Evolutionary conservation across 129 eudicot genomes (phyloP), one percentile per base, ranked within the genome.

Genomic region (Saussurea involucrata): DNA sequence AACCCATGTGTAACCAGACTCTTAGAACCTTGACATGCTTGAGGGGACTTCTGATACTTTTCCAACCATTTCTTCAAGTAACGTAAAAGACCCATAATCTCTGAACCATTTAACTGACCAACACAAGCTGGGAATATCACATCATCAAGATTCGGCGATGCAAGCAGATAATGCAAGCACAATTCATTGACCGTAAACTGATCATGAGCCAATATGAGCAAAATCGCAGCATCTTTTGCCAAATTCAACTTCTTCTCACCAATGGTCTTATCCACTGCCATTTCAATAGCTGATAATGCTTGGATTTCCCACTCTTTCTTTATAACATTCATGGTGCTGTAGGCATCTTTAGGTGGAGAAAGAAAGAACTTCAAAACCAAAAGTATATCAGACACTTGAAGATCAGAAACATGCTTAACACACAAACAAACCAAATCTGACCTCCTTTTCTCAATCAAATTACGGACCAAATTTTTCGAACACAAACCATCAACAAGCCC

Each of bases 21-120:
- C 65, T 83, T 75, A 12, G 83, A 82, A 71, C 86, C 84, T 15
- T 87, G 88, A 55, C 65, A 49, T 18, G 75, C 93, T 68, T 84
- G 86, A 40, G 96, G 91, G 72, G 86, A 90, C 80, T 85, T 90
- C 74, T 90, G 86, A 63, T 88, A 90, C 69, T 90, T 90, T 37
- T 73, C 81, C 80, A 90, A 74, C 93, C 93, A 90, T 80, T 86
- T 90, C 22, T 75, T 85, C 70, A 88, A 66, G 69, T 90, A 90
- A 73, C 70, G 61, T 80, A 88, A 70, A 78, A 90, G 76, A 61
- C 81, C 71, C 85, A 84, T 71, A 53, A 86, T 75, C 82, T 90
- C 91, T 28, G 75, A 80, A 34, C 87, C 87, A 74, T 82, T 80
- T 53, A 90, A 77, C 84, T 86, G 84, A 24, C 91, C 63, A 3